Evolutionary conservation across 371 early-diverging fungal genomes (phyloP).

Genomic region (Neoconidiobolus thromboides): DNA sequence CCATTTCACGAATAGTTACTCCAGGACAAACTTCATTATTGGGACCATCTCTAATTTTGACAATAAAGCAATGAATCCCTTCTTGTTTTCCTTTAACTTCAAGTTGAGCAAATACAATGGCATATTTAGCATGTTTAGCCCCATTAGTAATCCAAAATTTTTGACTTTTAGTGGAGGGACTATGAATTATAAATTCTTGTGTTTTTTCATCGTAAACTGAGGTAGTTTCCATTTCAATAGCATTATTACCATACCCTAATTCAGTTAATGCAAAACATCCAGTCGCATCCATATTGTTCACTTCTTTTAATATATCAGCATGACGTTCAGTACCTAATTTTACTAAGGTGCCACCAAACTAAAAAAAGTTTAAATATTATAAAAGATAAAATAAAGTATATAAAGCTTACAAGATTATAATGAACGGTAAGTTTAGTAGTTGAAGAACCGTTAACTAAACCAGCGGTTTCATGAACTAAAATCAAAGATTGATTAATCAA

Average conservation of each 20-base stretch:
- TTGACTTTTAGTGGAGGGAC: constrained; percentile 36
- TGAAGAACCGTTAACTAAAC: constrained; percentile 45
- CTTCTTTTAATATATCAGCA: constrained; percentile 24
- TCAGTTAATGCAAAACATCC: constrained; percentile 57
- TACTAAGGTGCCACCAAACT: constrained; percentile 41
- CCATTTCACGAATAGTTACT: constrained; percentile 50
- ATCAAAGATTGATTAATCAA: neutral
- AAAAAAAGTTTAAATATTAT: too few relatives aligned
- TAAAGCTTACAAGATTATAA: constrained; percentile 9
- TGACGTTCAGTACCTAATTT: constrained; percentile 52
- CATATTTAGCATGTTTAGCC: constrained; percentile 41
- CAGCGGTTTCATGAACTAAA: constrained; percentile 41
- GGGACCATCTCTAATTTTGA: constrained; percentile 29
- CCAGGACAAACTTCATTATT: constrained; percentile 26
- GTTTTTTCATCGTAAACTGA: constrained; percentile 26
- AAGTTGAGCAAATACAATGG: constrained; percentile 49
- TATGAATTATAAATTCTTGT: constrained; percentile 46
- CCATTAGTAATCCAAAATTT: constrained; percentile 35
- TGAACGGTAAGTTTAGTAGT: constrained; percentile 42
- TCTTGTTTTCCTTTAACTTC: constrained; percentile 36
- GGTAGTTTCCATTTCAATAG: constrained; percentile 53
- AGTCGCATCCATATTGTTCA: constrained; percentile 30
- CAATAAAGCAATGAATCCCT: constrained; percentile 33
- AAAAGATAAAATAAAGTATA: too few relatives aligned
- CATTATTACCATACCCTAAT: constrained; percentile 55